A percentile compares a stretch with the other conserved stretches of the same genome.
Evolutionary conservation across 2,329 filamentous ascomycete species (phyloP).

Genomic region (Monilinia fructicola): DNA sequence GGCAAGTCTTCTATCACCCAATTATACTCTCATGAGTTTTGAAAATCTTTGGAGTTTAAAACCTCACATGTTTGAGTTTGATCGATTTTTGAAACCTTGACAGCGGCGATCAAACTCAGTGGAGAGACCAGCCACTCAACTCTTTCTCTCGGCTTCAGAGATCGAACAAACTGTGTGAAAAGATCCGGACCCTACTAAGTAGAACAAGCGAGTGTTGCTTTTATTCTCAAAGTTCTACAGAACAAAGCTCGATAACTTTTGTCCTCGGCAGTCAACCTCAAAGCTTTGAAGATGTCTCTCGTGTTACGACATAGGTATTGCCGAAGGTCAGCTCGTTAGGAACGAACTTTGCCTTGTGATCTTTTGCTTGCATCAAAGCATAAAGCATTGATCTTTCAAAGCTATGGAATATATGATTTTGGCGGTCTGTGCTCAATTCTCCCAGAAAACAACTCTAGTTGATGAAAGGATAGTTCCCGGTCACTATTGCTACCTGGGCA

Average conservation of each 20-base stretch:
- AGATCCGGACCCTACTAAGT: background rate
- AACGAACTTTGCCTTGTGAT: background rate
- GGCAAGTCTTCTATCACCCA: background rate
- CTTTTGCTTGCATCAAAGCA: too few relatives aligned
- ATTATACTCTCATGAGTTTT: background rate
- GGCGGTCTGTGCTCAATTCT: background rate
- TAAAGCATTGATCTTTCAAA: too few relatives aligned
- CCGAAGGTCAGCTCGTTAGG: background rate
- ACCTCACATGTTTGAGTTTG: background rate
- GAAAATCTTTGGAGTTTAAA: background rate
- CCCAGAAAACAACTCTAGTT: background rate
- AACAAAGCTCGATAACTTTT: too few relatives aligned
- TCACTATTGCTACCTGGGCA: background rate
- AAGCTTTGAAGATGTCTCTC: background rate
- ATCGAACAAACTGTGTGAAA: background rate
- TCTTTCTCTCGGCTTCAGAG: background rate
- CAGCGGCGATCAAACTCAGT: background rate
- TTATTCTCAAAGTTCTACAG: background rate
- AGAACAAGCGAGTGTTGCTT: background rate
- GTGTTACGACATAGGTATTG: background rate
- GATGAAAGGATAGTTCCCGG: background rate
- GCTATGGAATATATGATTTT: background rate
- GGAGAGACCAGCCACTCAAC: background rate
- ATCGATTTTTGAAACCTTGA: background rate
- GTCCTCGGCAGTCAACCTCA: background rate